Conservation (phyloP, 371 early-diverging fungal species). For the Neoconidiobolus thromboides region DNA sequence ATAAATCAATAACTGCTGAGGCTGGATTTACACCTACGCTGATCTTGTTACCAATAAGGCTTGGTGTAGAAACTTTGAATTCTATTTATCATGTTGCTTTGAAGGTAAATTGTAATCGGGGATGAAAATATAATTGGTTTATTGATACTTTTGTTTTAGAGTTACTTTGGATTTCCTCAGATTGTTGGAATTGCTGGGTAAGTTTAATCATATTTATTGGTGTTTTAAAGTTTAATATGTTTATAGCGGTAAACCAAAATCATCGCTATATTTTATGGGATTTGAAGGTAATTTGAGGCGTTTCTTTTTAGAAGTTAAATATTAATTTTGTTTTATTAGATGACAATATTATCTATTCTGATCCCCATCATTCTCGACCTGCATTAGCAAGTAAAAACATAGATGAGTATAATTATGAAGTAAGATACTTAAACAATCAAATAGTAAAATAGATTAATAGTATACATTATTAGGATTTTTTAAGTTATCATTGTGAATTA, state of each 20-base stretch:
- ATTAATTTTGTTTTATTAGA: slow-evolving; percentile 16
- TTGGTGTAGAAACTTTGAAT: slow-evolving; percentile 75
- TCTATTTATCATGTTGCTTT: slow-evolving; percentile 57
- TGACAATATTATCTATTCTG: slow-evolving; percentile 70
- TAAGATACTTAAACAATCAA: slow-evolving; percentile 58
- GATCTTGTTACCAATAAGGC: slow-evolving; percentile 65
- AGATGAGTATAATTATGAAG: slow-evolving; percentile 57
- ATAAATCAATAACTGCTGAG: slow-evolving; percentile 71
- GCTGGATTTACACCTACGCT: slow-evolving; percentile 37
- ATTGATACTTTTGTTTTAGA: slow-evolving; percentile 13
- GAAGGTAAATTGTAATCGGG: slow-evolving; percentile 38
- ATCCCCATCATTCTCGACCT: slow-evolving; percentile 76
- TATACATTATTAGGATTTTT: slow-evolving; percentile 29
- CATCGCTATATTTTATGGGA: slow-evolving; percentile 83
- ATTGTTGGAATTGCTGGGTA: slow-evolving; percentile 83
- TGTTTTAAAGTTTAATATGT: slow-evolving; percentile 26
- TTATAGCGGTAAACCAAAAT: slow-evolving; percentile 70
- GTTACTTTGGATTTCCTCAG: slow-evolving; percentile 52
- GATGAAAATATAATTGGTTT: slow-evolving; percentile 41
- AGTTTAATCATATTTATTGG: slow-evolving; percentile 11
- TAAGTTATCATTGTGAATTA: slow-evolving; percentile 61
- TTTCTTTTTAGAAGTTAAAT: background rate
- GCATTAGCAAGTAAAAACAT: slow-evolving; percentile 30
- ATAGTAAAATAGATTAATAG: no score
- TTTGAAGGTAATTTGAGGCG: slow-evolving; percentile 28